Evolutionary conservation across 805 yeast genomes (phyloP), one percentile per base, ranked within the genome.

Genomic region (Cyberlindnera misumaiensis): DNA sequence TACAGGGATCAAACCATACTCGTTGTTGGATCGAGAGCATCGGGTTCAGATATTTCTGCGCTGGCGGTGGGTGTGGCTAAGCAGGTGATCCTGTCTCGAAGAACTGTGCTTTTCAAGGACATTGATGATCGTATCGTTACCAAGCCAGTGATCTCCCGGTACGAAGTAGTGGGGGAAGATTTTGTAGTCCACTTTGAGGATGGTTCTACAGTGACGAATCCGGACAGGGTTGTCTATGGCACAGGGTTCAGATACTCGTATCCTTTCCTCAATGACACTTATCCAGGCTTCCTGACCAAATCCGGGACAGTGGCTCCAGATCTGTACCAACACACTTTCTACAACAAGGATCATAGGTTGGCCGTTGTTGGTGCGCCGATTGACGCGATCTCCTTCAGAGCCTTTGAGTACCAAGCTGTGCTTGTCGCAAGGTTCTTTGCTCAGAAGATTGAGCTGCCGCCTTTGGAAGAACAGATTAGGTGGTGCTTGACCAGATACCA

Each of bases 211-310:
- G 46, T 76, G 1, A 40, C 42, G 3, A 63, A 60, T 20, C 67
- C 80, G 25, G 86, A 81, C 46, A 47, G 51, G 28, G 63, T 83
- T 13, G 57, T 83, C 13, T 80, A 76, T 53, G 81, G 83, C 34
- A 83, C 90, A 0, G 93, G 93, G 1, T 83, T 80, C 58, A 62
- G 71, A 24, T 75, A 72, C 52, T 67, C 72, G 32, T 65, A 69
- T 41, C 88, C 89, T 9, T 80, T 70, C 48, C 58, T 83, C 5
- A 35, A 32, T 32, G 48, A 41, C 4, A 32, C 47, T 16, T 46
- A 45, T 22, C 51, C 59, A 12, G 42, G 51, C 8, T 43, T 63
- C 30, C 45, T 56, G 2, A 51, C 57, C 16, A 58, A 59, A 16
- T 34, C 31, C 12, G 59, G 61, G 16, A 33, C 53, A 33, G 37